Percentiles rank a stretch among this genome's conserved stretches.
Evolutionary conservation across 345 rosid genomes (phyloP).

Genomic region (Gossypium turneri): DNA sequence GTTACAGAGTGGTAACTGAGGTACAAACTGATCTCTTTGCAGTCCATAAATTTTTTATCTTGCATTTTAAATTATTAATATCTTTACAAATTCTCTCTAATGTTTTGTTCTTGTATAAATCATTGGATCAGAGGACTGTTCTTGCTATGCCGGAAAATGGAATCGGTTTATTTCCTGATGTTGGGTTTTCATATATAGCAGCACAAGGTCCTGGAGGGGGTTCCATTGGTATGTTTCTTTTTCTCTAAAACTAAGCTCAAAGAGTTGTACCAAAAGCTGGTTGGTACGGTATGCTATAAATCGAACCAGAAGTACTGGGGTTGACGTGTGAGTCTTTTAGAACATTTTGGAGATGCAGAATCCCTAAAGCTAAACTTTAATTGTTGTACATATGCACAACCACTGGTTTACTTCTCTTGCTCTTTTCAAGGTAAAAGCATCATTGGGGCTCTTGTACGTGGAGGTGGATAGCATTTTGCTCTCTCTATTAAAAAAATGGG

Average conservation of each 20-base stretch:
- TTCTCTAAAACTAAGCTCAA: constrained; percentile 5
- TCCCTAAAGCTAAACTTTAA: not conserved
- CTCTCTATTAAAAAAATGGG: too few species aligned
- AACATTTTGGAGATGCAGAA: not conserved
- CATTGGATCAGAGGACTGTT: constrained; percentile 50
- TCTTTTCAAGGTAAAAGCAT: not conserved
- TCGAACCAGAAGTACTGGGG: not conserved
- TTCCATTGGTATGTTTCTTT: constrained; percentile 61
- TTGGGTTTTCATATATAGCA: constrained; percentile 86
- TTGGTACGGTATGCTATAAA: not conserved
- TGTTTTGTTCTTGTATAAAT: constrained; percentile 13
- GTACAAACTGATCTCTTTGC: constrained; percentile 28
- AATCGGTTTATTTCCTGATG: constrained; percentile 96
- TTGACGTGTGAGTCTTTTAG: not conserved
- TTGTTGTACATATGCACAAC: not conserved
- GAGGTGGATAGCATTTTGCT: too few species aligned
- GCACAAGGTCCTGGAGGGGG: constrained; percentile 94
- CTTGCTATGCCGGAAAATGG: constrained; percentile 99
- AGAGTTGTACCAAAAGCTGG: not conserved
- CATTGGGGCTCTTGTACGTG: too few species aligned
- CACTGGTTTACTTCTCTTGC: not conserved
- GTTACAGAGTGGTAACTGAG: constrained; percentile 83
- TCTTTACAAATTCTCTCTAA: constrained; percentile 7
- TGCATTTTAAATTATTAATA: not conserved
- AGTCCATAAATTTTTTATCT: constrained; percentile 5